Base-by-base conservation (phyloP, 73 alveolate genomes). In the Breviolum minutum region DNA sequence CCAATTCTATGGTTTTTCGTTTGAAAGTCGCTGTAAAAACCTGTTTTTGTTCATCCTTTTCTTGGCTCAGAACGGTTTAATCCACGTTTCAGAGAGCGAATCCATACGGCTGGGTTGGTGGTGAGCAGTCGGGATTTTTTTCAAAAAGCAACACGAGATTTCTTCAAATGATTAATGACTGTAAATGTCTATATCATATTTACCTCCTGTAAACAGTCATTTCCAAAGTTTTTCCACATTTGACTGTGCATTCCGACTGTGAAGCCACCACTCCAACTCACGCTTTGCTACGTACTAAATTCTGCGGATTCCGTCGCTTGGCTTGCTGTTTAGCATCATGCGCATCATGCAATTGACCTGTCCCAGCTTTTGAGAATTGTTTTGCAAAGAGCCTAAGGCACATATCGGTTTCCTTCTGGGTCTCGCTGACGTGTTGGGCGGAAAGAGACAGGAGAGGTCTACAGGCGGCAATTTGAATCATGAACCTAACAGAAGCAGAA, bases 51-150 rank as follows among this genome's bases (percentile, higher is more conserved):
- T 40, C 54, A 40, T 40, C 54, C 5, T 40, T 40, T 10, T 54
- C 24, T 54, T 26, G 92, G 92, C 74, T 83, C 73, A 83, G 92
- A 83, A 83, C 92, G 92, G 73, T 83, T 61, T 83, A 83, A 80
- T 80, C 88, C 92, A 83, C 92, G 92, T 83, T 83, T 83, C 92
- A 83, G 92, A 61, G 92, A 83, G 92, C 92, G 92, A 83, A 83
- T 83, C 92, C 92, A 83, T 61, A 54, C 70, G 20, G 89, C 92
- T 54, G 74, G 92, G 90, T 27, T 81, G 90, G 92, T 83, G 92
- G 92, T 54, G 74, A 54, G 92, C 73, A 54, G 90, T 32, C 69
- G 77, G 77, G 77, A 17, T 68, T 22, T 68, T 68, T 17, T 68
- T 14, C 6, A 22, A 40, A 40, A 40, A 40, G n/a, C 54, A 40